Evolutionary conservation across 306 rosid species (phyloP).

Genomic region (Purshia tridentata): DNA sequence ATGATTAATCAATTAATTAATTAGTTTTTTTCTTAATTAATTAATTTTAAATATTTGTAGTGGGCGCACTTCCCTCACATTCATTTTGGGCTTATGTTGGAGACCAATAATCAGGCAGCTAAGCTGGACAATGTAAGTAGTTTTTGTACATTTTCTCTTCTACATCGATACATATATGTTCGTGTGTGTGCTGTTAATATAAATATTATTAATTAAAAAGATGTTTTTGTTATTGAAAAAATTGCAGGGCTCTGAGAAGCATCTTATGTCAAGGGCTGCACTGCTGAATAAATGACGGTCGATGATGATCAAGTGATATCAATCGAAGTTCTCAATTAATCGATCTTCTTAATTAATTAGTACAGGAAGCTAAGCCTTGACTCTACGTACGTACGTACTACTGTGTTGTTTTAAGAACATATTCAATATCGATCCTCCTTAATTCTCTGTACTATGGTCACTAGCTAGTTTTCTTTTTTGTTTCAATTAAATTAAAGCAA

Average conservation of each 20-base stretch:
- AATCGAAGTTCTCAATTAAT: background rate
- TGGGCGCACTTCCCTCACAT: conserved; percentile 99
- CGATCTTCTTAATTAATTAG: background rate
- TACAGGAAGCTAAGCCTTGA: conserved; percentile 28
- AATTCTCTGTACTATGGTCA: conserved; percentile 26
- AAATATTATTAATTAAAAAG: background rate
- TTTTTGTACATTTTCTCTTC: background rate
- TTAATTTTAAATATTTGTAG: conserved; percentile 28
- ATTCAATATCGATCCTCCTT: conserved; percentile 22
- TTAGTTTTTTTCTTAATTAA: background rate
- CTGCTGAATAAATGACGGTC: conserved; percentile 59
- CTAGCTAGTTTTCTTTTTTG: conserved; percentile 18
- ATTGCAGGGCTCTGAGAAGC: conserved; percentile 70
- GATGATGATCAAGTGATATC: conserved; percentile 24
- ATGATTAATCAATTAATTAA: background rate
- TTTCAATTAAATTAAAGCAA: conserved; percentile 33
- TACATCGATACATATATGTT: too few species aligned
- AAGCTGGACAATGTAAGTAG: conserved; percentile 76
- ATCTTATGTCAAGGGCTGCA: conserved; percentile 65
- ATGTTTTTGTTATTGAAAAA: background rate
- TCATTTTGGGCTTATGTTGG: conserved; percentile 93
- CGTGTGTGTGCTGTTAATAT: too few species aligned
- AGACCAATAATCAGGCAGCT: conserved; percentile 67
- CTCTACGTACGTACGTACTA: background rate
- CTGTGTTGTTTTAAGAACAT: conserved; percentile 35